Evolutionary conservation across 2,329 filamentous ascomycete species (phyloP), one percentile per base, ranked within the genome.

Genomic region (Dactylellina drechsleri): DNA sequence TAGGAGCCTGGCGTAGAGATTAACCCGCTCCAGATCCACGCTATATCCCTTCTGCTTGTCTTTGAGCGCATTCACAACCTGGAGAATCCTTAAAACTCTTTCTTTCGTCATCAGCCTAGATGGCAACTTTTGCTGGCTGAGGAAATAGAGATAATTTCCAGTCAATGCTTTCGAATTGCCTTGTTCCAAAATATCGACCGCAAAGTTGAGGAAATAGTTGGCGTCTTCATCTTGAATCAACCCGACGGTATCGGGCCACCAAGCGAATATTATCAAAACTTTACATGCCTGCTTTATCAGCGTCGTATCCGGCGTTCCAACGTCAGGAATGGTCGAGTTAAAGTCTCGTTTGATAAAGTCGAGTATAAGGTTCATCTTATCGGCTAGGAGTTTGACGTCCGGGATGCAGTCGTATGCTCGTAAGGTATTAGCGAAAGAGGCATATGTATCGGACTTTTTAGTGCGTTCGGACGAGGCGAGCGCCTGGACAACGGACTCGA

Each of bases 301-400:
- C 52, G 90, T 90, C 0, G 86, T 86, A 79, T 96, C 92, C 4
- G 62, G 66, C 23, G 77, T 79, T 16, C 81, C 82, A 59, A 87
- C 86, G 71, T 86, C 83, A 4, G 85, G 81, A 41, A 86, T 85
- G 77, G 87, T 89, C 10, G 88, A 85, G 5, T 85, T 86, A 23
- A 97, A 85, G 80, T 99, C 95, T 73, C 93, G 87, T 79, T 91
- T 89, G 66, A 98, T 92, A 80, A 93, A 97, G 73, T 92, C 90
- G 77, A 88, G 88, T 71, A 98, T 86, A 1, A 92, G 83, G 10
- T 86, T 86, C 85, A 97, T 90, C 81, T 95, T 96, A 59, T 88
- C 87, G 68, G 88, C 86, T 65, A 96, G 84, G 10, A 89, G 89
- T 66, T 90, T 87, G 41, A 88, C 84, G 77, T 95, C 90, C 0